Percentiles rank a stretch among this genome's conserved stretches.
Conservation (phyloP, 2,329 filamentous ascomycete genomes). For the Aspergillus bombycis region DNA sequence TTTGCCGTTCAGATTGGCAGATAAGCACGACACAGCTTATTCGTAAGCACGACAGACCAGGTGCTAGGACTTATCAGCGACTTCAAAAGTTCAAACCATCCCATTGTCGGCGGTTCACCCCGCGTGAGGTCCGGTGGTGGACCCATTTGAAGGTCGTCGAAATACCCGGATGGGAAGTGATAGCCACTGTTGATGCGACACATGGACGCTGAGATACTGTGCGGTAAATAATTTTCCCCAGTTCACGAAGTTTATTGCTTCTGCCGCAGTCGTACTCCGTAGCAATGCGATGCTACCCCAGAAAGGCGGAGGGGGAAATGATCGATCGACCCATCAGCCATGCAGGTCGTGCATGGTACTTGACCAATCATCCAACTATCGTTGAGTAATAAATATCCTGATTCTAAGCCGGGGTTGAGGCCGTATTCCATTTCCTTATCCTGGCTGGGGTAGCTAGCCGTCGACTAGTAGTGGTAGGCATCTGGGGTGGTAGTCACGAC, state of each 20-base stretch:
- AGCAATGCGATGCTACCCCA: slow-evolving; percentile 16
- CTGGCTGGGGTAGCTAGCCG: background rate
- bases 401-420: background rate
- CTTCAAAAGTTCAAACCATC: background rate
- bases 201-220: background rate
- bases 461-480: background rate
- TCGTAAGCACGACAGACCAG: slow-evolving; percentile 14
- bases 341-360: background rate
- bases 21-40: slow-evolving; percentile 23
- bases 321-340: slow-evolving; percentile 6
- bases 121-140: background rate
- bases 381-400: background rate
- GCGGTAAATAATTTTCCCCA: background rate
- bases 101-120: slow-evolving; percentile 7
- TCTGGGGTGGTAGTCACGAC: background rate
- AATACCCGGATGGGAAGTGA: background rate
- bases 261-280: background rate
- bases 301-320: slow-evolving; percentile 13
- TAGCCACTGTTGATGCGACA: background rate
- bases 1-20: slow-evolving; percentile 9
- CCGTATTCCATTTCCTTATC: background rate
- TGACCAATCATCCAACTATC: slow-evolving; percentile 4
- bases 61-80: slow-evolving; percentile 1
- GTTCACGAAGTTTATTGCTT: slow-evolving; percentile 1
- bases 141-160: background rate